Base-by-base conservation (phyloP, 345 rosid genomes). In the Triadica sebifera region DNA sequence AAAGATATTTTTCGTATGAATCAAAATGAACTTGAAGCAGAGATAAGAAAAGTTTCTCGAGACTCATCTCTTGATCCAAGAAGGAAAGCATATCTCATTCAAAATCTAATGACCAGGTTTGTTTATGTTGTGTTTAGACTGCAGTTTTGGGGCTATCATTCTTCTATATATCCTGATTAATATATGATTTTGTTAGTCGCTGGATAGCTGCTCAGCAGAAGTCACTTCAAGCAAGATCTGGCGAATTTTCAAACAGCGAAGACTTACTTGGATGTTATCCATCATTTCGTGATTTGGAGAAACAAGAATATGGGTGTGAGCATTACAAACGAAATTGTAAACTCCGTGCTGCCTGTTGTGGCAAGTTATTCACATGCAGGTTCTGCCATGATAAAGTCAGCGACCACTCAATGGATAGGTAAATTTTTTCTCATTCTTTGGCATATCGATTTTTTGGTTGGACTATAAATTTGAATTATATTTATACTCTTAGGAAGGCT, bases 271-370 rank as follows among this genome's bases (percentile, higher is more conserved):
- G 85, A 57, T 81, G 78, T 41, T 86, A 82, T 81, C 89, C 90
- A 69, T 91, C 97, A 65, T 91, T 87, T 77, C 82, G 77, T 63
- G 91, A 90, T 86, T 70, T 83, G n/a, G 84, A 88, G 73, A 87
- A 77, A 77, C 81, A 77, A 67, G 75, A 84, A 17, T 86, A 85
- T 76, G 97, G 94, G 29, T 91, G 97, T 75, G 91, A 87, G 56
- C 97, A 91, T 75, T 91, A 91, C 83, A 91, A 85, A 75, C 85
- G 97, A 80, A 91, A 86, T 75, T 90, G 97, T 78, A 91, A 89
- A 79, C 86, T 89, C 47, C 90, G 87, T 51, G 91, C 94, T 61
- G 86, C 87, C 76, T 91, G 97, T 74, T 91, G 97, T 47, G 84
- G 89, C 61, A 84, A 89, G 81, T 84, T 91, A 73, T 90, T 77